Conservation (phyloP, 805 yeast genomes). For the Scheffersomyces amazonensis region DNA sequence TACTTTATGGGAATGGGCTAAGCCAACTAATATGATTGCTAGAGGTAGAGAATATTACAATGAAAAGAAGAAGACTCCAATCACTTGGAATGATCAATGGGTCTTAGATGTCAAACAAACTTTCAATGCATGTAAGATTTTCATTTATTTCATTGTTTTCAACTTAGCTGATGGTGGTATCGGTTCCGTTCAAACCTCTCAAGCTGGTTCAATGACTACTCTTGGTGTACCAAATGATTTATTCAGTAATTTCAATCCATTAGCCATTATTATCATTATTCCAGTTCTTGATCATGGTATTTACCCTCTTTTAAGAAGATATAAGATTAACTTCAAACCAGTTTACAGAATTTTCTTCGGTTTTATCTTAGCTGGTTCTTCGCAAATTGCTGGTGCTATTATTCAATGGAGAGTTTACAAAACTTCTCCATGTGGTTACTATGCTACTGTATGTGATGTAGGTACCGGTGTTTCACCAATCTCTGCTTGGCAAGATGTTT, state of each 20-base stretch:
- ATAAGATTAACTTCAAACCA: constrained; percentile 39
- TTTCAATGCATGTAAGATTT: constrained; percentile 43
- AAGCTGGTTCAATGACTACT: constrained; percentile 52
- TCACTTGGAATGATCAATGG: constrained; percentile 43
- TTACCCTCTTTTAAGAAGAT: constrained; percentile 47
- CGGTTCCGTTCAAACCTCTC: constrained; percentile 48
- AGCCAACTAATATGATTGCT: constrained; percentile 40
- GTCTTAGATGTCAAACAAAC: constrained; percentile 46
- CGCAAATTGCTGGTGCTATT: constrained; percentile 50
- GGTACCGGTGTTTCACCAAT: constrained; percentile 20
- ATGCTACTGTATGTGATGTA: constrained; percentile 35
- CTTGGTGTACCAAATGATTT: constrained; percentile 57
- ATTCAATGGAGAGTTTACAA: constrained; percentile 47
- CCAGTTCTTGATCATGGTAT: constrained; percentile 47
- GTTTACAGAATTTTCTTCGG: constrained; percentile 46
- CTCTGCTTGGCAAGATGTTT: constrained; percentile 26
- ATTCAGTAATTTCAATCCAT: constrained; percentile 52
- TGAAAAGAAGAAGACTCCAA: constrained; percentile 29
- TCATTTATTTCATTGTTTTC: constrained; percentile 38
- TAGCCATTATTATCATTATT: constrained; percentile 49
- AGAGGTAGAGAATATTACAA: constrained; percentile 39
- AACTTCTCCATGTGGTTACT: constrained; percentile 53
- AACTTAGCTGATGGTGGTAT: constrained; percentile 47
- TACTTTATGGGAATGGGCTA: constrained; percentile 49
- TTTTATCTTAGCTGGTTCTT: constrained; percentile 43